These are phyloP conservation scores for Boletus sensibilis DNA, from an alignment of 768 basidiomycete genomes.

Conservation along the genomic window DNA sequence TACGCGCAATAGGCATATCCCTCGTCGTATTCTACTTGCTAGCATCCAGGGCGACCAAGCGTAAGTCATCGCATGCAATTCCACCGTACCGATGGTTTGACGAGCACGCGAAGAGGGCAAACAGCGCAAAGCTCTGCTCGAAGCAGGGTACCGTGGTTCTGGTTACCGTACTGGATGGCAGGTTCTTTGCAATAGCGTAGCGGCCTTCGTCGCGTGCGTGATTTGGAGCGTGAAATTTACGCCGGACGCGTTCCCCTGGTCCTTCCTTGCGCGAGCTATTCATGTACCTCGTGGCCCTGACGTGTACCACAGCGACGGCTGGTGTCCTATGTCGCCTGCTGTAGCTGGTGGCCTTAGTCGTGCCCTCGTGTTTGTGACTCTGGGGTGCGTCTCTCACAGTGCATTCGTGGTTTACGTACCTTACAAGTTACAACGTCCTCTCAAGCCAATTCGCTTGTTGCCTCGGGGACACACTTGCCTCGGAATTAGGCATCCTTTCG, in stretches of 20 bases:
- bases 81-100: not conserved
- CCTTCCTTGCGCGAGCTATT: conserved; percentile 14
- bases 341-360: conserved; percentile 56
- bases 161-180: conserved; percentile 80
- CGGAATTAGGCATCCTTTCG: conserved; percentile 89
- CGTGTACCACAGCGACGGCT: conserved; percentile 41
- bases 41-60: conserved; percentile 83
- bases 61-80: conserved; percentile 36
- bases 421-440: conserved; percentile 8
- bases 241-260: conserved; percentile 43
- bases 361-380: conserved; percentile 55
- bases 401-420: not conserved
- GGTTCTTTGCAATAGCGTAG: conserved; percentile 77
- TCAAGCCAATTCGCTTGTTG: conserved; percentile 83
- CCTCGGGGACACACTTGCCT: conserved; percentile 89
- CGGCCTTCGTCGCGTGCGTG: conserved; percentile 56
- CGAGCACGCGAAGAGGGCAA: conserved; percentile 55
- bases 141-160: conserved; percentile 72
- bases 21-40: conserved; percentile 78
- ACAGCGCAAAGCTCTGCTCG: conserved; percentile 67
- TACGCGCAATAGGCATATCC: conserved; percentile 60
- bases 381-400: conserved; percentile 53
- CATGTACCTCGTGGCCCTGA: conserved; percentile 12
- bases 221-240: conserved; percentile 65
- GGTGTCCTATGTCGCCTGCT: conserved; percentile 60